Percentiles rank a stretch among this genome's conserved stretches.
These are phyloP conservation scores for Pleurostoma richardsiae DNA, from an alignment of 2,329 filamentous ascomycete species.

Conservation along the genomic window DNA sequence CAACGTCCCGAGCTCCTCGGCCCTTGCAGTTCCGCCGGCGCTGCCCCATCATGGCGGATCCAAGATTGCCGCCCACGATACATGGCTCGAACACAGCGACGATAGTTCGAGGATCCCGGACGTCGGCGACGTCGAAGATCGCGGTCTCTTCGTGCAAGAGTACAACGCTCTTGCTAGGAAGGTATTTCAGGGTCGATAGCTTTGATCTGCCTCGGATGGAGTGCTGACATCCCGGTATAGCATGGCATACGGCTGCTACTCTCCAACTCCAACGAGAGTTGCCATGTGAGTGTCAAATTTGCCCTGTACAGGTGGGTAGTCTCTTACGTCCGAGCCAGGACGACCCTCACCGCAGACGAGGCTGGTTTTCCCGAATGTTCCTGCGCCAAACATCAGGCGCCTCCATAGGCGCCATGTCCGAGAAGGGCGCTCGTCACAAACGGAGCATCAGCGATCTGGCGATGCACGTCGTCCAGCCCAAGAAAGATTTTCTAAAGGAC, in stretches of 20 bases:
- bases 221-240: constrained; percentile 26
- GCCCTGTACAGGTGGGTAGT: no score
- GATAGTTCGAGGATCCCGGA: constrained; percentile 39
- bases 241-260: constrained; percentile 43
- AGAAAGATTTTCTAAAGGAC: constrained; percentile 40
- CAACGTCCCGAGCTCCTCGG: no score
- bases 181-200: constrained; percentile 26
- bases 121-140: constrained; percentile 42
- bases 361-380: constrained; percentile 25
- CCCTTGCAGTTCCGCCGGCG: no score
- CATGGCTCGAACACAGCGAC: no score
- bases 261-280: constrained; percentile 26
- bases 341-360: constrained; percentile 7
- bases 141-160: constrained; percentile 44
- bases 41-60: no score
- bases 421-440: constrained; percentile 31
- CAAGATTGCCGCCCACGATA: no score
- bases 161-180: constrained; percentile 58
- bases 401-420: constrained; percentile 1
- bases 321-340: not conserved
- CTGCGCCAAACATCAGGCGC: constrained; percentile 17
- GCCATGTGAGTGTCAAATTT: constrained; percentile 21
- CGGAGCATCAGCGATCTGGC: constrained; percentile 54
- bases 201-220: not conserved
- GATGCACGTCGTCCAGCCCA: constrained; percentile 34